Evolutionary conservation across 2,329 filamentous ascomycete species (phyloP).

Genomic region (Achaetomium macrosporum): DNA sequence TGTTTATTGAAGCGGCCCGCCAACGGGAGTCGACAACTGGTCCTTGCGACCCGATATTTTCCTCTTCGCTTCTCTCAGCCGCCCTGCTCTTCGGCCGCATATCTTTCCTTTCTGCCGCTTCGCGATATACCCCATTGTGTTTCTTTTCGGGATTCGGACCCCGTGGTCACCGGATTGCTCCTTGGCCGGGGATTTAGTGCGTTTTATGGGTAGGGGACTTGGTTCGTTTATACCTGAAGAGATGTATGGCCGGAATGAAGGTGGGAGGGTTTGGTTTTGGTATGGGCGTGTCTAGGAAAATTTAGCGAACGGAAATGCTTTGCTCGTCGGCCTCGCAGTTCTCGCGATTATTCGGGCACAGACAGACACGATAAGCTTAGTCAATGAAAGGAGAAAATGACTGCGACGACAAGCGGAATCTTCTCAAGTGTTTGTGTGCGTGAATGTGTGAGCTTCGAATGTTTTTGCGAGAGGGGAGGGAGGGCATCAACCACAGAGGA

Average conservation of each 20-base stretch:
- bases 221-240: not conserved
- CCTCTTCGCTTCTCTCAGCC: not conserved
- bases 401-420: not conserved
- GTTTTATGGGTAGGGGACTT: not conserved
- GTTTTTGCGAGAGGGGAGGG: not conserved
- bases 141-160: not conserved
- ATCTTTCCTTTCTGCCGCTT: not conserved
- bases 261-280: not conserved
- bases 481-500: not conserved
- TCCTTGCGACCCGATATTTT: not conserved
- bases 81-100: not conserved
- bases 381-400: not conserved
- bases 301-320: not conserved
- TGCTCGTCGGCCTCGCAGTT: not conserved
- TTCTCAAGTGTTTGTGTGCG: not conserved
- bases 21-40: not conserved
- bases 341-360: not conserved
- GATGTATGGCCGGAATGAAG: not conserved
- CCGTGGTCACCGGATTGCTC: not conserved
- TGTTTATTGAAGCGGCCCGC: not conserved
- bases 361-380: not conserved
- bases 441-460: not conserved
- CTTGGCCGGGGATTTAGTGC: not conserved
- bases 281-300: not conserved
- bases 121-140: slow-evolving; percentile 1